These are phyloP conservation scores for Tolypocladium cylindrosporum DNA, from an alignment of 2,329 filamentous ascomycete species.

Conservation along the genomic window DNA sequence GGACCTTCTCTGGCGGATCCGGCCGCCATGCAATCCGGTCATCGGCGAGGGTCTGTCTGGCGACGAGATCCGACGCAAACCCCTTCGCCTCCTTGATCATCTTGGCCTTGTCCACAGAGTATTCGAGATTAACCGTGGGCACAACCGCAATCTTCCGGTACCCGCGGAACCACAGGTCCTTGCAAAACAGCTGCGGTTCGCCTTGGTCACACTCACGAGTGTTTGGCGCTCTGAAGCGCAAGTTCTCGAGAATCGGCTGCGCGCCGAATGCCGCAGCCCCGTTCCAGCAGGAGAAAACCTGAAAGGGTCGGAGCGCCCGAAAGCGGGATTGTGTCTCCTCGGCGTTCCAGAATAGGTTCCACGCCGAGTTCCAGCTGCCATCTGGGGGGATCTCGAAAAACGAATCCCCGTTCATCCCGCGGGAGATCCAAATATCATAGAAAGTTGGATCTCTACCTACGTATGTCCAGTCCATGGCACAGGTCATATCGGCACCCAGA, in stretches of 20 bases:
- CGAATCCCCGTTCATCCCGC: constrained; percentile 39
- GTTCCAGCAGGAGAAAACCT: constrained; percentile 54
- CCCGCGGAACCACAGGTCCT: constrained; percentile 43
- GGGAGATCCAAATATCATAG: constrained; percentile 47
- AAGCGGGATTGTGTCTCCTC: constrained; percentile 22
- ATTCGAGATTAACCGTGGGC: constrained; percentile 45
- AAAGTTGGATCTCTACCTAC: constrained; percentile 34
- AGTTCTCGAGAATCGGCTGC: constrained; percentile 30
- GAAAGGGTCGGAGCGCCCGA: constrained; percentile 33
- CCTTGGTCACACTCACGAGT: constrained; percentile 40
- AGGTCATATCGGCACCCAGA: constrained; percentile 44
- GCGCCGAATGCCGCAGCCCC: constrained; percentile 40
- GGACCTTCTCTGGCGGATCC: constrained; percentile 34
- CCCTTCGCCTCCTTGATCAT: constrained; percentile 41
- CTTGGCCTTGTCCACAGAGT: constrained; percentile 33
- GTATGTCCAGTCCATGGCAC: constrained; percentile 48
- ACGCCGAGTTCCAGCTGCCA: constrained; percentile 36
- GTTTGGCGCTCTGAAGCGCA: constrained; percentile 32
- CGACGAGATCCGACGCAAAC: constrained; percentile 28
- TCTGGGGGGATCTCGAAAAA: constrained; percentile 44
- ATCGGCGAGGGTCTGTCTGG: constrained; percentile 14
- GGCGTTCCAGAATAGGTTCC: constrained; percentile 45
- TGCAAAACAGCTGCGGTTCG: constrained; percentile 46
- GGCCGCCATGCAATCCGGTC: constrained; percentile 30
- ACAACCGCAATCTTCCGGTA: constrained; percentile 44